A percentile compares a stretch with the other conserved stretches of the same genome.
These are phyloP conservation scores for Chrysoporthe cubensis DNA, from an alignment of 2,329 filamentous ascomycete species.

Conservation along the genomic window DNA sequence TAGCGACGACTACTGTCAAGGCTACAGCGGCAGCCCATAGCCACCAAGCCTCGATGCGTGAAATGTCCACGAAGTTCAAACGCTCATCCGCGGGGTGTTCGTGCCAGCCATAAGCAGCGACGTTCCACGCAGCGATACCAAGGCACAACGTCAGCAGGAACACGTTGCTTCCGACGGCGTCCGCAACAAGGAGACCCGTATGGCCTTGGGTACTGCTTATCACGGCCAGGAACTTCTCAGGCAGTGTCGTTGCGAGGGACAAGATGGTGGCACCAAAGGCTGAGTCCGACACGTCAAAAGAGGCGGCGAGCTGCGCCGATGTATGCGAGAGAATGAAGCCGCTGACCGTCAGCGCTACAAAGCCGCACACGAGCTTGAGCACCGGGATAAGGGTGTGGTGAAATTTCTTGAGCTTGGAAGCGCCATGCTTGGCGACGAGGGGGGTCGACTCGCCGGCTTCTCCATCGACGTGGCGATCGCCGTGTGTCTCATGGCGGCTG, in stretches of 20 bases:
- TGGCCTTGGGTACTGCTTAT: conserved; percentile 52
- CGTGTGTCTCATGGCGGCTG: conserved; percentile 31
- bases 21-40: conserved; percentile 23
- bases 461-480: conserved; percentile 4
- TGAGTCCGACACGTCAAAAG: conserved; percentile 30
- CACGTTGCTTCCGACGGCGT: conserved; percentile 58
- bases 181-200: conserved; percentile 54
- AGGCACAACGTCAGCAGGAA: conserved; percentile 56
- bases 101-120: conserved; percentile 26
- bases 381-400: conserved; percentile 22
- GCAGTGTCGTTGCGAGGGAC: conserved; percentile 51
- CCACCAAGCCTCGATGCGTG: conserved; percentile 29
- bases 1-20: conserved; percentile 15
- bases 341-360: conserved; percentile 50
- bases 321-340: conserved; percentile 29
- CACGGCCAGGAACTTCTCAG: conserved; percentile 56
- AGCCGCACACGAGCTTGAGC: conserved; percentile 22
- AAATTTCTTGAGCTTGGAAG: conserved; percentile 12
- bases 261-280: conserved; percentile 28
- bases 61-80: conserved; percentile 17
- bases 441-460: conserved; percentile 22
- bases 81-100: conserved; percentile 23
- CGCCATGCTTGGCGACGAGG: conserved; percentile 17
- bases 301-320: conserved; percentile 25
- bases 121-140: conserved; percentile 38